phyloP scores from a whole-genome alignment of 805 yeast species.

The Pichia scutulata region DNA sequence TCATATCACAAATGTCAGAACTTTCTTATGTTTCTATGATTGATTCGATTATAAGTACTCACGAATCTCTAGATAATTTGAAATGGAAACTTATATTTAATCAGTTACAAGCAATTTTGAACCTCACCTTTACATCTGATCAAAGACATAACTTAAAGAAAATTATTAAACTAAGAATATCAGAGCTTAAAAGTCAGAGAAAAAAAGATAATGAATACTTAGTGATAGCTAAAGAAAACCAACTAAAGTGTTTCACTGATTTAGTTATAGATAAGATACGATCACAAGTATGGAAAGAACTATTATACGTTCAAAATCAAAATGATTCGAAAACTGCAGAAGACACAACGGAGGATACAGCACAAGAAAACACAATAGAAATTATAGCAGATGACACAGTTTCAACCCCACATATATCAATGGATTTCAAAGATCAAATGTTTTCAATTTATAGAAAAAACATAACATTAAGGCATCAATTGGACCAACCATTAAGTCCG shows the following conservation, averaged over 20 bases:
- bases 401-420: background rate
- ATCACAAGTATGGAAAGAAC: background rate
- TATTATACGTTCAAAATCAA: background rate
- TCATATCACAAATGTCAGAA: background rate
- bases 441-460: background rate
- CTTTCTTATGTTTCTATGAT: background rate
- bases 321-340: background rate
- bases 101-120: background rate
- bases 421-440: background rate
- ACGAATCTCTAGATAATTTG: background rate
- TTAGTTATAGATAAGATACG: background rate
- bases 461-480: background rate
- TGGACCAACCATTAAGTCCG: background rate
- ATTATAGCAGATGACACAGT: background rate
- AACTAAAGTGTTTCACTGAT: background rate
- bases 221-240: background rate
- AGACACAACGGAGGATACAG: background rate
- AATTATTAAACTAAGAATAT: background rate
- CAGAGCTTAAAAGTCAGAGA: background rate
- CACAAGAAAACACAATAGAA: background rate
- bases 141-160: background rate
- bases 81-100: background rate
- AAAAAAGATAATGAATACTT: background rate
- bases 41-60: background rate
- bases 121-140: background rate